Evolutionary conservation across 441 rosid species (phyloP).

Genomic region (Gossypium aridum): DNA sequence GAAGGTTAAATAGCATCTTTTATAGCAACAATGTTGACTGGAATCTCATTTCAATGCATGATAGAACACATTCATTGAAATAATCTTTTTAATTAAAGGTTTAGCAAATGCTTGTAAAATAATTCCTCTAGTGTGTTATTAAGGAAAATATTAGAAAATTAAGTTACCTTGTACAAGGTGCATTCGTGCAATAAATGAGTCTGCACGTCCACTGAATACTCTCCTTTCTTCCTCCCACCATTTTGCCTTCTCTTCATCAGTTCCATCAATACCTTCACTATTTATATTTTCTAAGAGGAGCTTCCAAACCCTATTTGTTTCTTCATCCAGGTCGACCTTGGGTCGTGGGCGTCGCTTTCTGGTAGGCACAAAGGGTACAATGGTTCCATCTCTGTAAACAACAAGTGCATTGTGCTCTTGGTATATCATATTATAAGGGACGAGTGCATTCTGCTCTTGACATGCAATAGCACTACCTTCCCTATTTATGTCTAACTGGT

Average conservation of each 20-base stretch:
- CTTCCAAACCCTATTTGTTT: conserved; percentile 58
- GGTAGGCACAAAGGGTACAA: conserved; percentile 34
- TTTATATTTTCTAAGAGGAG: conserved; percentile 51
- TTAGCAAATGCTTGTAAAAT: background rate
- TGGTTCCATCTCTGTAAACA: conserved; percentile 37
- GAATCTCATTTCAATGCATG: background rate
- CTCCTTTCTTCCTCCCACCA: conserved; percentile 64
- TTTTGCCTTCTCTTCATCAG: conserved; percentile 45
- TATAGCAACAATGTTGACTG: background rate
- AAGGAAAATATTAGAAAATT: conserved; percentile 11
- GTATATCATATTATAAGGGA: conserved; percentile 32
- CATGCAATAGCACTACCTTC: conserved; percentile 21
- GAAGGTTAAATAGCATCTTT: background rate
- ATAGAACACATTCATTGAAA: background rate
- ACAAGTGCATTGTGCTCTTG: conserved; percentile 36
- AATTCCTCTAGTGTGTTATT: background rate
- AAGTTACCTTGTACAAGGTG: conserved; percentile 66
- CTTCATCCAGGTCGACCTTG: conserved; percentile 55
- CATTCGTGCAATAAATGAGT: conserved; percentile 66
- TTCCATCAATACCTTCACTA: conserved; percentile 58
- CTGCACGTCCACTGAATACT: conserved; percentile 54
- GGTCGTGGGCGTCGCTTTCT: conserved; percentile 40
- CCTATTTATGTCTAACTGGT: conserved; percentile 39
- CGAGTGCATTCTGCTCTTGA: conserved; percentile 40
- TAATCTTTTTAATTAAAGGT: background rate